Evolutionary conservation across 2,329 filamentous ascomycete genomes (phyloP), one percentile per base, ranked within the genome.

Genomic region (Apiospora marii): DNA sequence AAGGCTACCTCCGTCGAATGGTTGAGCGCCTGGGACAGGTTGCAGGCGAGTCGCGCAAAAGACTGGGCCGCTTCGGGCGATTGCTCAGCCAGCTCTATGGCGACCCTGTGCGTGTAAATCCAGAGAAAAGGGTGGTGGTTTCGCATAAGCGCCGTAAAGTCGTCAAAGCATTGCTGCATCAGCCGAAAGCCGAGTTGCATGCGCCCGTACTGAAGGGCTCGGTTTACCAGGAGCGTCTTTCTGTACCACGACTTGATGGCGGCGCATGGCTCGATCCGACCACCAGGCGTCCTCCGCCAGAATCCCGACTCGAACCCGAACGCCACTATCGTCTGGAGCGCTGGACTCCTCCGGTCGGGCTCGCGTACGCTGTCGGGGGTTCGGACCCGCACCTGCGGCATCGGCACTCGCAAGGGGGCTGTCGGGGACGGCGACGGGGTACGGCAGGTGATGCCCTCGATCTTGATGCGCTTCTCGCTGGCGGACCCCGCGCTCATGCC

Each of bases 361-460:
- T 34, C 27, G 53, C 53, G 53, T 14, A 19, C 51, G 27, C 7
- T 22, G 30, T 34, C 53, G 30, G 30, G 30, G 6, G 30, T 12
- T 61, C 53, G 53, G 16, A 22, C 22, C 53, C 16, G 53, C 30
- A 30, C 30, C 14, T 19, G 14, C 27, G 5, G 51, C 27, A 58
- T 19, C 51, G 51, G 51, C 24, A 30, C 6, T 6, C 19, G 30
- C 10, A 37, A 22, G 2, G 4, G 24, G 4, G 53, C 27, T 3
- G 53, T 41, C 8, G 58, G 22, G 3, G 30, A 34, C 19, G 58
- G 58, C 8, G 58, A 64, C 3, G 58, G 58, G 58, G 58, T 64
- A 34, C 58, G 58, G 58, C 58, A 64, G 22, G 58, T 64, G 19
- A 64, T 64, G 58, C 58, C 58, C 34, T 64, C 58, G 34, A 64